Evolutionary conservation across 257 asterid species (phyloP).

Genomic region (Nicotiana otophora): DNA sequence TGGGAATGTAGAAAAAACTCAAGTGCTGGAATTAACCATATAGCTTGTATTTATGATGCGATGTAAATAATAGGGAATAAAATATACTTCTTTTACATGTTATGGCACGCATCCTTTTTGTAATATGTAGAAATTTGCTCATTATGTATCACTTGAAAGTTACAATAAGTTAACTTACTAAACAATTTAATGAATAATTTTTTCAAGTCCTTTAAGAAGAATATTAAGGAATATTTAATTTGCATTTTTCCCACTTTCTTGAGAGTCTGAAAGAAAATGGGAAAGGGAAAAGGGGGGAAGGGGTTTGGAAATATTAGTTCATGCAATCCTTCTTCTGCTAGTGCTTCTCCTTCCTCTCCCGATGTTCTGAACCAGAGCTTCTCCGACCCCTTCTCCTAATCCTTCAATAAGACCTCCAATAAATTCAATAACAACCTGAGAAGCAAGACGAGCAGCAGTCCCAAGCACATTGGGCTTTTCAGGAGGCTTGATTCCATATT

Average conservation of each 20-base stretch:
- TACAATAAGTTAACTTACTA: background rate
- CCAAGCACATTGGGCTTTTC: constrained; percentile 58
- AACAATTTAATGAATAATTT: background rate
- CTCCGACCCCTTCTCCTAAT: constrained; percentile 76
- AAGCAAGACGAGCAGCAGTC: constrained; percentile 61
- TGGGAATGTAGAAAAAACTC: background rate
- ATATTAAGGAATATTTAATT: background rate
- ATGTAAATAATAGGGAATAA: background rate
- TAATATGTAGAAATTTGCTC: background rate
- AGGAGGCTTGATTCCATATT: constrained; percentile 45
- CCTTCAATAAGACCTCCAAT: constrained; percentile 72
- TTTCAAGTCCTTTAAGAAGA: background rate
- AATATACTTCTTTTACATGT: background rate
- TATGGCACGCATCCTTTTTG: background rate
- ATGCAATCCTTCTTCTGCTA: constrained; percentile 1
- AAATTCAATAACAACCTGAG: constrained; percentile 66
- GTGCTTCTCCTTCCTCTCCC: constrained; percentile 38
- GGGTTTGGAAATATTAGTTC: background rate
- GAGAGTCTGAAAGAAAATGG: constrained; percentile 1
- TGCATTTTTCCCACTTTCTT: background rate
- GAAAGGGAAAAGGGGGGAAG: background rate
- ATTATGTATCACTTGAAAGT: background rate
- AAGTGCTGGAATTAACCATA: background rate
- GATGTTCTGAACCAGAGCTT: constrained; percentile 45
- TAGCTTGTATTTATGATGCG: background rate